phyloP scores from a whole-genome alignment of 2,329 filamentous ascomycete genomes.

The Cladosporium velox region DNA sequence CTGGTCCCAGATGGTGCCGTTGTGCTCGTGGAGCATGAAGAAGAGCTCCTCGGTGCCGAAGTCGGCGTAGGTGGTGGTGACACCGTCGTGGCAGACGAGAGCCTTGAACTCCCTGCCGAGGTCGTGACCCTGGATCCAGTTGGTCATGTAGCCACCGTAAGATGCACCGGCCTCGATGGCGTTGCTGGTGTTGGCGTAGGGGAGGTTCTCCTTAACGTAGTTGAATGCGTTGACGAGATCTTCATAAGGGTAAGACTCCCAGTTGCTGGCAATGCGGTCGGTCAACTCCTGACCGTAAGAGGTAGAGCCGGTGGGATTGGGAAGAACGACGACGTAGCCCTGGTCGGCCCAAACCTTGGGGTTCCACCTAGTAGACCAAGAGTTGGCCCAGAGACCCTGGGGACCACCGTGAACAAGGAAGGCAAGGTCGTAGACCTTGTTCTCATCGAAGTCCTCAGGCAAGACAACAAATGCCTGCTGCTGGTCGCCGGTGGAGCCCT shows the following conservation, averaged over 20 bases:
- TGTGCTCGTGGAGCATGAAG: conserved; percentile 54
- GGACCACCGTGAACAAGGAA: conserved; percentile 37
- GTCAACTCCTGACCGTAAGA: conserved; percentile 35
- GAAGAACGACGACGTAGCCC: conserved; percentile 34
- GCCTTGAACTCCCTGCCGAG: conserved; percentile 86
- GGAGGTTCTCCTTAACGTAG: conserved; percentile 27
- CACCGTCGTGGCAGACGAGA: conserved; percentile 70
- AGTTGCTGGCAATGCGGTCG: conserved; percentile 30
- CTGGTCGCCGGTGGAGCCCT: conserved; percentile 30
- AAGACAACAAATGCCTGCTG: conserved; percentile 30
- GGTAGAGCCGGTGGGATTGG: conserved; percentile 35
- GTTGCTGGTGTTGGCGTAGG: conserved; percentile 31
- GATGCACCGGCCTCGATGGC: conserved; percentile 33
- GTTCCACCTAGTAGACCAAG: conserved; percentile 35
- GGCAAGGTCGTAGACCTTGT: conserved; percentile 34
- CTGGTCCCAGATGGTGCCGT: conserved; percentile 52
- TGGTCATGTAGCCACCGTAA: conserved; percentile 43
- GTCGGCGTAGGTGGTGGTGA: conserved; percentile 48
- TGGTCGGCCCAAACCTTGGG: conserved; percentile 35
- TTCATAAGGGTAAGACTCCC: conserved; percentile 31
- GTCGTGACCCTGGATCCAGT: conserved; percentile 79
- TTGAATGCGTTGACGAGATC: conserved; percentile 30
- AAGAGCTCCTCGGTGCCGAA: conserved; percentile 54
- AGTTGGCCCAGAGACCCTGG: conserved; percentile 32
- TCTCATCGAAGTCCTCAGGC: conserved; percentile 32